These are phyloP conservation scores for Glomus cerebriforme DNA, from an alignment of 192 early-diverging fungal species.

Conservation along the genomic window DNA sequence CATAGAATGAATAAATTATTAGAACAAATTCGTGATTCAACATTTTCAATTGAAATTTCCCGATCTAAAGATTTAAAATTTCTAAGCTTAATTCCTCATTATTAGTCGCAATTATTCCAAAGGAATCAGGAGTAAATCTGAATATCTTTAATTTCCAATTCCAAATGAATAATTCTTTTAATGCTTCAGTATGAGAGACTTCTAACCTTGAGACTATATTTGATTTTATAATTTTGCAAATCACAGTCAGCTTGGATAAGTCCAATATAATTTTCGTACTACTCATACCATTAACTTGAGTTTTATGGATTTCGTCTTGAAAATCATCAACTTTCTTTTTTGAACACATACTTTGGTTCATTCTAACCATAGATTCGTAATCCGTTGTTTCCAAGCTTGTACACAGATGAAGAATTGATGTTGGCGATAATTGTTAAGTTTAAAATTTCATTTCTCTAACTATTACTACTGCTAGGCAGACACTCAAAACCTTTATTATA, in stretches of 20 bases:
- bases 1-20: too few relatives aligned
- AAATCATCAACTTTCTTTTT: background rate
- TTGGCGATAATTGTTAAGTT: slow-evolving; percentile 1
- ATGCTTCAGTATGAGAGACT: slow-evolving; percentile 64
- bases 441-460: too few relatives aligned
- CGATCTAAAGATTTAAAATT: slow-evolving; percentile 57
- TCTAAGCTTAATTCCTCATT: slow-evolving; percentile 67
- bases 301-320: background rate
- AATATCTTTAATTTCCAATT: slow-evolving; percentile 48
- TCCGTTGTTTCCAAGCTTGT: slow-evolving; percentile 83
- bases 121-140: slow-evolving; percentile 70
- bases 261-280: slow-evolving; percentile 47
- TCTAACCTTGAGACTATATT: slow-evolving; percentile 56
- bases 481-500: slow-evolving; percentile 76
- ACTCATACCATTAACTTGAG: background rate
- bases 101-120: slow-evolving; percentile 86
- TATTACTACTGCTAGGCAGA: background rate
- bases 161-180: slow-evolving; percentile 69
- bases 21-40: too few relatives aligned
- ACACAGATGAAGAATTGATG: background rate
- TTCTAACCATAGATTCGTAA: slow-evolving; percentile 76
- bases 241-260: slow-evolving; percentile 46
- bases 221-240: slow-evolving; percentile 42
- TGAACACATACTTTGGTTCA: slow-evolving; percentile 51
- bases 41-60: background rate